Evolutionary conservation across 2,329 filamentous ascomycete species (phyloP), one percentile per base, ranked within the genome.

Genomic region (Aureobasidium sp.): DNA sequence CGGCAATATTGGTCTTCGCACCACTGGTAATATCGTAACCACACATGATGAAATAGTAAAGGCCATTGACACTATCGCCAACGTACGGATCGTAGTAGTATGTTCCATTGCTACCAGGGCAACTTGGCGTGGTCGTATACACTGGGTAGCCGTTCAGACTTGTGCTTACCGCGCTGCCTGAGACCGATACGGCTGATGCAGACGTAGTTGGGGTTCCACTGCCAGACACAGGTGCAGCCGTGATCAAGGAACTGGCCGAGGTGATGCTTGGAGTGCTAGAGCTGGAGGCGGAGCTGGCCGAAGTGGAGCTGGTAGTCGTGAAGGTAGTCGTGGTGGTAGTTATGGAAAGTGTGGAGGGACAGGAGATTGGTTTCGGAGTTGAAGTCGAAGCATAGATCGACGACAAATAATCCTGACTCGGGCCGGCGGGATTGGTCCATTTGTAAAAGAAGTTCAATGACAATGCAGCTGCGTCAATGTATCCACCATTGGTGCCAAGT

Each of bases 401-500:
- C 7, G 45, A 48, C 6, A 62, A 17, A 17, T 63, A 63, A n/a
- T 63, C 61, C 17, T 44, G 47, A 51, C 41, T 48, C n/a, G 61
- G 41, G 9, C 61, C 61, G 4, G 41, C 20, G 12, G 61, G 61
- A 7, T 59, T 63, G 25, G 61, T 63, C 48, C 61, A 70, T 15
- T 66, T 61, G 61, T 71, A 70, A 63, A 71, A 70, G 63, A 68
- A 70, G 39, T 70, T 63, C 66, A 72, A 68, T 17, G 68, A 65
- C 29, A 66, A 58, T 1, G 68, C 68, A 31, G 67, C 63, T 1
- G 65, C 62, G 45, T 70, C 64, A 15, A 72, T 65, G 1, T 64
- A 65, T 12, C 67, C 66, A 25, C 49, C 63, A 17, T 39, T 49
- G 5, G 60, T 44, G 17, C 47, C 67, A 25, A 68, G 74, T 1